Base-by-base conservation (phyloP, 768 basidiomycete species). In the Boletus fagicola region DNA sequence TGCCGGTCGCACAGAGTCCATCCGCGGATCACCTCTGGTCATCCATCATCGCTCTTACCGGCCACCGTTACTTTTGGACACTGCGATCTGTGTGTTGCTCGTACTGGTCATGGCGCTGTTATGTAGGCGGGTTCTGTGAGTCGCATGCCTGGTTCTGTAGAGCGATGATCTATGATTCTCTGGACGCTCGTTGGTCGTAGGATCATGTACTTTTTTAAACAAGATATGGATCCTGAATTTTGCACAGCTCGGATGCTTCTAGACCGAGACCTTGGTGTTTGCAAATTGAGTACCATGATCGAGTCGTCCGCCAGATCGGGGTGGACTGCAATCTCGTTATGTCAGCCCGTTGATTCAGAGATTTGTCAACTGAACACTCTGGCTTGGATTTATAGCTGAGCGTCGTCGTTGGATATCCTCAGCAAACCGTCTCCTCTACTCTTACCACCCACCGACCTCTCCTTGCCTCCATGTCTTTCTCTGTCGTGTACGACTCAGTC, bases 21-120 rank as follows among this genome's bases (percentile, higher is more conserved):
- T 52, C 62, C 62, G 58, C 59, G 68, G 61, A 56, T 63, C 62
- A 59, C 22, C 50, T 26, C 53, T 54, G 18, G 10, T 56, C 42
- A 28, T 49, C 36, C 67, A 48, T 28, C 63, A 49, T 62, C 66
- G 62, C 56, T 64, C 62, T 39, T 64, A 60, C 49, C 69, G 70
- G 46, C 83, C 88, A 24, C 88, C 88, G 24, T 66, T 90, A 26
- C 71, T 90, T 24, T 75, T 92, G 33, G 90, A 92, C 70, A 83
- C 83, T 12, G 83, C 85, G 30, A 92, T 92, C 58, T 85, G 86
- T 68, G 77, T 91, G 48, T 75, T 90, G 22, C 74, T 92, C 11
- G 85, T 86, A 15, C 72, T 91, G 56, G 79, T 86, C 48, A 81
- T 87, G 64, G 85, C 82, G 35, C 78, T 92, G 42, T 75, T 92